Base-by-base conservation (phyloP, 2,329 filamentous ascomycete genomes). In the Karstenula rhodostoma region DNA sequence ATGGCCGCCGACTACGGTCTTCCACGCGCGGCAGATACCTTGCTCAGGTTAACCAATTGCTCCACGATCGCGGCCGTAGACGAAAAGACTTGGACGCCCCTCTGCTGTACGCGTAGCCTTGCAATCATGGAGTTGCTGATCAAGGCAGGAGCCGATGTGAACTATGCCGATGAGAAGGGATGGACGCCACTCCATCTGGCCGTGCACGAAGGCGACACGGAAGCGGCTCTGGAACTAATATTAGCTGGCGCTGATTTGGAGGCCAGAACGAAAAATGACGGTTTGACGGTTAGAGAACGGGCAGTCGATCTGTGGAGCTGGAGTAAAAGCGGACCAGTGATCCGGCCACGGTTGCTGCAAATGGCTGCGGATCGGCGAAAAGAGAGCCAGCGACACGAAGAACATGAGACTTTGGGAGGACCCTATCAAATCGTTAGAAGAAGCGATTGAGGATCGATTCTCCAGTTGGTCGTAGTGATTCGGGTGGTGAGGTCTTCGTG, bases 141-240 rank as follows among this genome's bases (percentile, higher is more conserved):
- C 35, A 23, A 33, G 29, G 27, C 46, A 7, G 65, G 65, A 22
- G 65, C 63, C 1, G 54, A 65, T 44, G 59, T 67, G 1, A 44
- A 65, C 33, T 64, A 65, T 49, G 42, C 22, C 4, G 65, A 65
- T 47, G 48, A 47, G 40, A 57, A 67, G 51, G 40, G 47, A 4
- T 67, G 65, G 63, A 67, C 58, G n/a, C 60, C 65, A 5, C 46
- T 67, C 17, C 65, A 67, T 37, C 60, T 64, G 32, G 58, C 65
- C 0, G 57, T 67, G 9, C 33, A 23, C 10, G 50, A 50, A 43
- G 42, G 44, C 7, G 53, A 63, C 27, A 8, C 19, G 5, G 33
- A 53, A 15, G 51, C 47, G 9, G 59, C 57, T 19, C 32, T 35
- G 27, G 2, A 37, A 13, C 19, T 67, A 43, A 17, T 67, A 15